phyloP scores from a whole-genome alignment of 2,329 filamentous ascomycete species.

The Verticillium klebahnii region DNA sequence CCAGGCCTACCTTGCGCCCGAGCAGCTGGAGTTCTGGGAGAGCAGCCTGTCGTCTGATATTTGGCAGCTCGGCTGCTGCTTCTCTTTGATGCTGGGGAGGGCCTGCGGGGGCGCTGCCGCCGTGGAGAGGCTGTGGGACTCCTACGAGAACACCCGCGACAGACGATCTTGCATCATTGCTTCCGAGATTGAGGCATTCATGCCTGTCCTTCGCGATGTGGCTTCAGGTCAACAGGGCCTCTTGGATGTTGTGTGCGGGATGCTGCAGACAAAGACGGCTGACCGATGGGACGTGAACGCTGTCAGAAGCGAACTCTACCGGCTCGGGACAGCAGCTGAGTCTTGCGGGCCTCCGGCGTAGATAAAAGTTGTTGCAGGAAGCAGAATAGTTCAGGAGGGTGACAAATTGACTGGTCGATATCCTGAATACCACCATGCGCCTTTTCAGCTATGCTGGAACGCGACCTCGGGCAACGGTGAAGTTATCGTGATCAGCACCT shows the following conservation, averaged over 20 bases:
- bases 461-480: no score
- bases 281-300: neutral
- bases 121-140: neutral
- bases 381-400: no score
- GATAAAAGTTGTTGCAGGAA: no score
- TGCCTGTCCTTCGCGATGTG: neutral
- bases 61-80: slow-evolving; percentile 13
- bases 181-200: neutral
- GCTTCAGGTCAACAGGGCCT: neutral
- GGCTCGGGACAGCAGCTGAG: no score
- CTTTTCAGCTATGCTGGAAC: no score
- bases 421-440: no score
- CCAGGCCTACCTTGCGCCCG: slow-evolving; percentile 1
- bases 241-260: neutral
- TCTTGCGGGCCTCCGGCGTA: no score
- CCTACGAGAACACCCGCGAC: neutral
- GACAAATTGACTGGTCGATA: no score
- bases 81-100: slow-evolving; percentile 5
- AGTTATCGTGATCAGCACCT: no score
- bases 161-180: neutral
- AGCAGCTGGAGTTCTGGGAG: slow-evolving; percentile 2
- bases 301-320: no score
- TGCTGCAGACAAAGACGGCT: neutral
- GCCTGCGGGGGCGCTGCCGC: neutral
- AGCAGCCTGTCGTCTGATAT: slow-evolving; percentile 8